Conservation (phyloP, 352 stramenopile species). For the Phytophthora sp. region DNA sequence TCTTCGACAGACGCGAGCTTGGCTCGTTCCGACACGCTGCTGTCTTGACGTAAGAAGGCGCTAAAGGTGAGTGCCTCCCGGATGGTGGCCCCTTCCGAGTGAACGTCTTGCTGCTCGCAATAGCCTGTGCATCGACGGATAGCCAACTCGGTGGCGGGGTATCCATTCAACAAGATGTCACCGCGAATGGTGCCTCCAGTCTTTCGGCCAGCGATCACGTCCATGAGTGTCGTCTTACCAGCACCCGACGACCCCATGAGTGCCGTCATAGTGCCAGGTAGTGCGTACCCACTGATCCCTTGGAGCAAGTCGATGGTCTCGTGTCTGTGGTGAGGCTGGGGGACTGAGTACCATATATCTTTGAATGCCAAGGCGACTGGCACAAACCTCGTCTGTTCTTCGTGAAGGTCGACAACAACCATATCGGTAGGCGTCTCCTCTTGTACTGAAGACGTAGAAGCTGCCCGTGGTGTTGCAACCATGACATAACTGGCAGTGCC, state of each 20-base stretch:
- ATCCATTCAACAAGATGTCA: constrained; percentile 54
- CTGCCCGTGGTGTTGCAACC: constrained; percentile 18
- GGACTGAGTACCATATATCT: constrained; percentile 41
- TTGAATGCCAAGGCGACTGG: constrained; percentile 45
- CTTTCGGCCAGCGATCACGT: constrained; percentile 87
- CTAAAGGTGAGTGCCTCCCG: constrained; percentile 89
- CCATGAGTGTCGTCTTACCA: constrained; percentile 71
- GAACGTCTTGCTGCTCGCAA: constrained; percentile 29
- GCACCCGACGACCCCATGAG: constrained; percentile 65
- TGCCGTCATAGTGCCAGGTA: constrained; percentile 50
- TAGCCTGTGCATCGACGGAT: constrained; percentile 45
- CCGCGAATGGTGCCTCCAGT: constrained; percentile 65
- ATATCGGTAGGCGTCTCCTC: constrained; percentile 3
- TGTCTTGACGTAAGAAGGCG: constrained; percentile 72
- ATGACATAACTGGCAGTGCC: constrained; percentile 20
- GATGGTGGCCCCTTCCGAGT: constrained; percentile 61
- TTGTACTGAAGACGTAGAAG: background rate
- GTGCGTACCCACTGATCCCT: constrained; percentile 56
- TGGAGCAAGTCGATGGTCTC: constrained; percentile 71
- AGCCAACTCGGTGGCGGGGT: constrained; percentile 29
- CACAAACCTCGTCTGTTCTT: constrained; percentile 19
- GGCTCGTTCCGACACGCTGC: constrained; percentile 27
- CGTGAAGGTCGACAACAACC: constrained; percentile 20
- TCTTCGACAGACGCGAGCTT: constrained; percentile 43
- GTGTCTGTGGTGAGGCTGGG: constrained; percentile 17